Base-by-base conservation (phyloP, 2,329 filamentous ascomycete genomes). In the Scopulariopsis brevicaulis region DNA sequence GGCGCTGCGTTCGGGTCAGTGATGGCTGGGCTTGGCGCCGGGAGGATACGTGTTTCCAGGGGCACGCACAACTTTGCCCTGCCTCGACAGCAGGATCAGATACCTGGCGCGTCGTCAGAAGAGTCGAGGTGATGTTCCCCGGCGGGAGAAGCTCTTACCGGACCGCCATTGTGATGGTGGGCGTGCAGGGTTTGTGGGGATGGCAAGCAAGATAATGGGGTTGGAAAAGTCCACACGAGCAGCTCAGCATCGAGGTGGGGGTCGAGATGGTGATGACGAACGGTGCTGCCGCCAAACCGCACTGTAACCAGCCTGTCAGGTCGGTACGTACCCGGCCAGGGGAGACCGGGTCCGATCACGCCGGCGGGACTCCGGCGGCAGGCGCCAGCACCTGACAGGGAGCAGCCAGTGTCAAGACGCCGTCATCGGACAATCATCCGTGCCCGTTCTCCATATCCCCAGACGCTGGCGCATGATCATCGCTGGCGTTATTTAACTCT, bases 51-150 rank as follows among this genome's bases (percentile, higher is more conserved):
- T 20, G 12, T 28, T 2, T 7, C 20, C 12, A 15, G 48, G 25
- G 40, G 59, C 40, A 34, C 91, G 68, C 81, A 99, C 93, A 77
- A 99, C 94, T 87, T 99, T 99, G 78, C 94, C 94, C 81, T 99
- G 94, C 68, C 94, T 86, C 63, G 93, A 97, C 65, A 99, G 86
- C 72, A 99, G 84, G 73, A 99, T 97, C 66, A 99, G 80, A 73
- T 99, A 99, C 79, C 94, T 97, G 68, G 61, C 57, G 59, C 58
- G 57, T 60, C 22, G 65, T 67, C 60, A 68, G 66, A 54, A 6
- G 4, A 15, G 25, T 24, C 25, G 37, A 50, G n/a, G 18, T 25
- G 20, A 32, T 25, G 40, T 32, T 22, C 11, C 53, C 40, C 54
- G 24, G 14, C 20, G n/a, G 37, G 12, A 12, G 60, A 59, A 53